Evolutionary conservation across 1,284 basidiomycete species (phyloP).

Genomic region (Mrakiaceae sp.): DNA sequence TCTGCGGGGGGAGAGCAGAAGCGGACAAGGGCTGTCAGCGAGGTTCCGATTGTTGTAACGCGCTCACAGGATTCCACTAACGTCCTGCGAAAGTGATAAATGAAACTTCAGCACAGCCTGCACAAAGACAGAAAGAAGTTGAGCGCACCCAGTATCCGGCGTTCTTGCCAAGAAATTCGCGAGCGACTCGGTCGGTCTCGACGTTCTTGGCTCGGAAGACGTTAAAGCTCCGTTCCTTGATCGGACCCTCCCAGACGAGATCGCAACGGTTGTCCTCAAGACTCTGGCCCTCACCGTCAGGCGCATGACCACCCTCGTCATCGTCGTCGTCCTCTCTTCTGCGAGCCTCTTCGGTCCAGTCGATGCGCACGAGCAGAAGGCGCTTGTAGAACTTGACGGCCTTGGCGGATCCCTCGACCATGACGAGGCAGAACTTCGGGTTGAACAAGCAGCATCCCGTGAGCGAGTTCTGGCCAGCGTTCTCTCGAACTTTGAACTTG

Average conservation of each 20-base stretch:
- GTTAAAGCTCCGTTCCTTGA: conserved; percentile 70
- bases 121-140: too few relatives aligned
- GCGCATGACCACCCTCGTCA: neutral
- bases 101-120: too few relatives aligned
- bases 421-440: conserved; percentile 75
- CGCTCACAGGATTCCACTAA: too few relatives aligned
- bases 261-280: conserved; percentile 79
- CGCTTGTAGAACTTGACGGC: conserved; percentile 79
- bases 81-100: too few relatives aligned
- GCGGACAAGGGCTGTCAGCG: too few relatives aligned
- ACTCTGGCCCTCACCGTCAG: conserved; percentile 27
- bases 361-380: conserved; percentile 77
- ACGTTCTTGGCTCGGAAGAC: conserved; percentile 73
- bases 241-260: conserved; percentile 82
- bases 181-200: conserved; percentile 72
- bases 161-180: conserved; percentile 73
- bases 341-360: conserved; percentile 86
- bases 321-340: conserved; percentile 31
- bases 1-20: too few relatives aligned
- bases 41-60: too few relatives aligned
- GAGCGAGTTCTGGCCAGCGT: conserved; percentile 80
- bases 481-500: conserved; percentile 91
- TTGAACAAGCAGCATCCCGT: conserved; percentile 84
- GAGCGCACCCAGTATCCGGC: conserved; percentile 66
- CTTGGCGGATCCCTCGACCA: conserved; percentile 84